Evolutionary conservation across 2,329 filamentous ascomycete genomes (phyloP).

Genomic region (Ophiocordyceps sinensis): DNA sequence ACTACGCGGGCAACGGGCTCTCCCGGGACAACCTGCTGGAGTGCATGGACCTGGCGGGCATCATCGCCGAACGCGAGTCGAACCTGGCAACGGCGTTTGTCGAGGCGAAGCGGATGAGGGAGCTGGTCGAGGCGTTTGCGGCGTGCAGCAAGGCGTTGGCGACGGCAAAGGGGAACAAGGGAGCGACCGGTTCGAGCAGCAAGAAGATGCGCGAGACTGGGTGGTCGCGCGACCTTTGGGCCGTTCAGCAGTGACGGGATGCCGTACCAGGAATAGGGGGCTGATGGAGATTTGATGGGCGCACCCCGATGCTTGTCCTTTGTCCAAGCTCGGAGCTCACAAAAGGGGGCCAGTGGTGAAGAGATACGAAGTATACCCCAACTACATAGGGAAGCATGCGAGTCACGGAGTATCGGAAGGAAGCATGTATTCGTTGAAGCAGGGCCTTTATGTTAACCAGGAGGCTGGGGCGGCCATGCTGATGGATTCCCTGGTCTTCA

Average conservation of each 20-base stretch:
- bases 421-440: too few species aligned
- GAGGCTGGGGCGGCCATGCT: too few species aligned
- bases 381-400: too few species aligned
- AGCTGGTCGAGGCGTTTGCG: constrained; percentile 65
- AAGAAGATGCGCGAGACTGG: constrained; percentile 49
- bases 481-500: too few species aligned
- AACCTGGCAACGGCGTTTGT: constrained; percentile 52
- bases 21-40: constrained; percentile 66
- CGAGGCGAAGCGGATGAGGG: constrained; percentile 52
- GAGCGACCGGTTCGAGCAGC: constrained; percentile 29
- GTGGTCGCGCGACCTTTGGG: constrained; percentile 50
- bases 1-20: constrained; percentile 61
- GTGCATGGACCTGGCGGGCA: constrained; percentile 71
- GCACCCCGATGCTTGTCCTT: too few species aligned
- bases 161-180: constrained; percentile 40
- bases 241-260: constrained; percentile 24
- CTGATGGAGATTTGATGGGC: too few species aligned
- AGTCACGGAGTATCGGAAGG: too few species aligned
- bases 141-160: constrained; percentile 59
- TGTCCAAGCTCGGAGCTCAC: too few species aligned
- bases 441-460: too few species aligned
- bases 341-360: too few species aligned
- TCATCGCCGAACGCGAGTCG: constrained; percentile 57
- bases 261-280: neutral
- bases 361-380: too few species aligned